Conservation (phyloP, 192 early-diverging fungal species). For the Cladochytrium replicatum region DNA sequence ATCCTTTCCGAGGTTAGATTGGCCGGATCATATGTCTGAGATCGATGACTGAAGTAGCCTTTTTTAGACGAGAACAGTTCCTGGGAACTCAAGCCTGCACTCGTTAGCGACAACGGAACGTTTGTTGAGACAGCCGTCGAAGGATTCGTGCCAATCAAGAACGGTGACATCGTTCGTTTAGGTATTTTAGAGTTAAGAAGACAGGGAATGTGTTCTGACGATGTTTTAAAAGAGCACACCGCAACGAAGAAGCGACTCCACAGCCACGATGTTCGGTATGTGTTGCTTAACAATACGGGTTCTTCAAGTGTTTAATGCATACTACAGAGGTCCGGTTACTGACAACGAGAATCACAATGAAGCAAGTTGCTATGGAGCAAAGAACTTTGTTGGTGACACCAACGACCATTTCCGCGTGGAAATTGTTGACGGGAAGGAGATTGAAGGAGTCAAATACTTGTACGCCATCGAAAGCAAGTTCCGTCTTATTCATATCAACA, state of each 20-base stretch:
- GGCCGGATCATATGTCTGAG: neutral
- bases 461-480: constrained; percentile 50
- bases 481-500: constrained; percentile 66
- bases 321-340: constrained; percentile 22
- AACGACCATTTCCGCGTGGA: constrained; percentile 90
- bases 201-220: neutral
- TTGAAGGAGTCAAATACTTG: constrained; percentile 44
- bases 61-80: constrained; percentile 63
- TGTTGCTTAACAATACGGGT: neutral
- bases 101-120: constrained; percentile 21
- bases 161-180: constrained; percentile 74
- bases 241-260: constrained; percentile 31
- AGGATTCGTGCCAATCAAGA: constrained; percentile 23
- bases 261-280: constrained; percentile 32
- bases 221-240: constrained; percentile 23
- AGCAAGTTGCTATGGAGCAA: constrained; percentile 39
- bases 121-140: constrained; percentile 11
- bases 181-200: constrained; percentile 3
- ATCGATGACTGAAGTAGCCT: neutral
- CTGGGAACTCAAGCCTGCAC: constrained; percentile 49
- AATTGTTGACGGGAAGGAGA: constrained; percentile 51
- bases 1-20: constrained; percentile 36
- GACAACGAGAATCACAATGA: constrained; percentile 39
- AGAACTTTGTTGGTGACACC: constrained; percentile 66
- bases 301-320: neutral